Conservation (phyloP, 495 filamentous ascomycete species). For the Penicillium coffeae region DNA sequence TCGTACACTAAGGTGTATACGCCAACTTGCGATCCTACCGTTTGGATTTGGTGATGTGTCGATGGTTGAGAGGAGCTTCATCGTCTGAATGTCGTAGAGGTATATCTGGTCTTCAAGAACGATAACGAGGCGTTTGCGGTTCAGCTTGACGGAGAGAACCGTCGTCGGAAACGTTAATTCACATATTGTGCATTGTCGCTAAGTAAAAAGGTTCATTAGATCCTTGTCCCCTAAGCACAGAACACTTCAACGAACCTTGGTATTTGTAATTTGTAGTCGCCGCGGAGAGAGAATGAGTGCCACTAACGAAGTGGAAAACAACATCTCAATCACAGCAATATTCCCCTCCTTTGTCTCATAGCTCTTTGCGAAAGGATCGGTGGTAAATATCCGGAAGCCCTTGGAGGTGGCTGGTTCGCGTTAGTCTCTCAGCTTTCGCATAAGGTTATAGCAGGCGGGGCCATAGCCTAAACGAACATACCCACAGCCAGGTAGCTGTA, state of each 20-base stretch:
- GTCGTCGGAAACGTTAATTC: constrained; percentile 96
- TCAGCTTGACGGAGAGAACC: constrained; percentile 86
- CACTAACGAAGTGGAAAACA: constrained; percentile 97
- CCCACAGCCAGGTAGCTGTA: constrained; percentile 94
- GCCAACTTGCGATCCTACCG: constrained; percentile 44
- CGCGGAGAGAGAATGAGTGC: constrained; percentile 86
- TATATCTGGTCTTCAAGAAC: constrained; percentile 94
- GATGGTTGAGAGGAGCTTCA: constrained; percentile 87
- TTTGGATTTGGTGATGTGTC: constrained; percentile 89
- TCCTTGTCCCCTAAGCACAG: not conserved
- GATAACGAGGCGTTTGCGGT: constrained; percentile 89
- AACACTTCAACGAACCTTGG: constrained; percentile 63
- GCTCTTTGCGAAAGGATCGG: constrained; percentile 89
- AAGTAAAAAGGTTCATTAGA: constrained; percentile 10
- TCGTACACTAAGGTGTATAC: constrained; percentile 1
- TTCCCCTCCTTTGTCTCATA: constrained; percentile 91
- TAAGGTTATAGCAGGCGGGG: constrained; percentile 1
- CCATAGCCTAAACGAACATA: constrained; percentile 38
- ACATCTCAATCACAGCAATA: constrained; percentile 94
- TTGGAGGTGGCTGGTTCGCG: constrained; percentile 67
- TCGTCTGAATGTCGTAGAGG: constrained; percentile 96
- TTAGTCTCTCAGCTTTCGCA: constrained; percentile 21
- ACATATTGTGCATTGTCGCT: constrained; percentile 95
- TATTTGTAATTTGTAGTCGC: constrained; percentile 91
- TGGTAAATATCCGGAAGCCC: constrained; percentile 93